Base-by-base conservation (phyloP, 352 stramenopile species). In the Phytopythium helicoides region DNA sequence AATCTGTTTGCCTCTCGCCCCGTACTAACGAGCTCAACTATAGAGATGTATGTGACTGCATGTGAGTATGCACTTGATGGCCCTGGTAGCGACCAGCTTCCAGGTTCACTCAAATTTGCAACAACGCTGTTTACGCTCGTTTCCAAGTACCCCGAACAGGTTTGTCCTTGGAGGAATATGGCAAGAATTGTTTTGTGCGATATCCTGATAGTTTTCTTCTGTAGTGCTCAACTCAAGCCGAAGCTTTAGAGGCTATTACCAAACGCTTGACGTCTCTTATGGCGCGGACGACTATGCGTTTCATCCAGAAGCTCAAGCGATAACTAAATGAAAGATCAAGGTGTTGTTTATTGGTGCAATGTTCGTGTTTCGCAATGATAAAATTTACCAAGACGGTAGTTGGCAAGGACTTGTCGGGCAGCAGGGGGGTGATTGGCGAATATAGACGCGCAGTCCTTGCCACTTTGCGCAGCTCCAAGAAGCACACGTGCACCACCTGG, bases 401-500 rank as follows among this genome's bases (percentile, higher is more conserved):
- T 72, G 25, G 64, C 58, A 9, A 89, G 37, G 45, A 87, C 68
- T 19, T 70, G 62, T 6, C 51, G 55, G 10, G 76, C 72, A 4
- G 55, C 57, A 9, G 65, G 62, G n/a, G 79, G 68, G 44, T 89
- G 81, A 5, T 79, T 71, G 19, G 71, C 68, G 34, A 89, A 41
- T 45, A 88, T 75, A 6, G 73, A 46, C 1, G 45, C 73, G 35
- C 76, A 88, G 57, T 92, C 76, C 36, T 70, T 68, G 16, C 73
- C 75, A 38, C 66, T 64, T 25, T 72, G 52, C 1, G 81, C 76
- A 19, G 69, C 78, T 45, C 81, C 73, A 9, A 89, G 62, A 16
- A 91, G 55, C 19, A 80, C 67, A 36, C 84, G 62, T 46, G 77
- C 81, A 0, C 92, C 94, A 5, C 91, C 94, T 10, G 92, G 90